Evolutionary conservation across 2,329 filamentous ascomycete species (phyloP).

Genomic region (Verticillium isaacii): DNA sequence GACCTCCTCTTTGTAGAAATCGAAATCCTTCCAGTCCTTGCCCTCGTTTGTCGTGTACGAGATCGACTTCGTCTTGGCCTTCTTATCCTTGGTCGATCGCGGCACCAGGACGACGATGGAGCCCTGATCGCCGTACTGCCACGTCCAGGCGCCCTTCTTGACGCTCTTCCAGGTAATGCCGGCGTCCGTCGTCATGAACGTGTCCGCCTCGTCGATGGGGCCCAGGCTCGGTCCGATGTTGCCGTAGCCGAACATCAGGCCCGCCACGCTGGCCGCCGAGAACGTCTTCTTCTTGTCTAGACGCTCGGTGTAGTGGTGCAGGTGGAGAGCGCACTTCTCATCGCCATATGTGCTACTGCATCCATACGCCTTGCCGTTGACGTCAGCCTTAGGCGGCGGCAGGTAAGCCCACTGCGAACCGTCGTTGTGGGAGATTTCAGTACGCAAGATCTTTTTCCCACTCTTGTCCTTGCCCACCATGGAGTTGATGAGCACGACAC

Average conservation of each 20-base stretch:
- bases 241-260: constrained; percentile 84
- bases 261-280: constrained; percentile 82
- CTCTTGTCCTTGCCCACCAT: constrained; percentile 69
- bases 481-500: constrained; percentile 81
- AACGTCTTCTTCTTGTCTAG: constrained; percentile 77
- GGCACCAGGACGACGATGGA: constrained; percentile 86
- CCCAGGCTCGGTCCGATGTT: constrained; percentile 76
- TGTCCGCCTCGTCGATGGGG: constrained; percentile 68
- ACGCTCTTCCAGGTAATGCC: constrained; percentile 82
- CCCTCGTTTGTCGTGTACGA: constrained; percentile 82
- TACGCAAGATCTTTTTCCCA: constrained; percentile 76
- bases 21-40: constrained; percentile 68
- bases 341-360: constrained; percentile 59
- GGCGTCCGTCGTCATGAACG: constrained; percentile 88
- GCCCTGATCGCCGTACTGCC: constrained; percentile 94
- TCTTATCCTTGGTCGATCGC: constrained; percentile 61
- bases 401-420: constrained; percentile 82
- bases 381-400: constrained; percentile 64
- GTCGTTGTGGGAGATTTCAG: constrained; percentile 94
- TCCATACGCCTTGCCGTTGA: constrained; percentile 64
- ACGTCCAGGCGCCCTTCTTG: constrained; percentile 84
- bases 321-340: constrained; percentile 76
- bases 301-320: constrained; percentile 95
- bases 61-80: constrained; percentile 62
- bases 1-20: constrained; percentile 69